Conservation (phyloP, 2,329 filamentous ascomycete species). For the Verticillium dahliae region DNA sequence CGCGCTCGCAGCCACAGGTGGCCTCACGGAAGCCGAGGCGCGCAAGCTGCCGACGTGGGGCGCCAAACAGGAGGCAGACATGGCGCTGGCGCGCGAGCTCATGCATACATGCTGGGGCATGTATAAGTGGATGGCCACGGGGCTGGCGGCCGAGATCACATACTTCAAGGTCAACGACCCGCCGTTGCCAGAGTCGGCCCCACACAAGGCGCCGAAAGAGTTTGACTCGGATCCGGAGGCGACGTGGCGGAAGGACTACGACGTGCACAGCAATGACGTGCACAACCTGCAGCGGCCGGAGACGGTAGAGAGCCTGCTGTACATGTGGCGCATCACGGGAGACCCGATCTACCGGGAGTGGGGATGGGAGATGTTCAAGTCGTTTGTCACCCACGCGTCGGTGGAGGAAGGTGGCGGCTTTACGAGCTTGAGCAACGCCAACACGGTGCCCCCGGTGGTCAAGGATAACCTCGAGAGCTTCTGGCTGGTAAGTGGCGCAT, state of each 20-base stretch:
- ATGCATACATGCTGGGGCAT: constrained; percentile 98
- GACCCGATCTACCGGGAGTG: constrained; percentile 85
- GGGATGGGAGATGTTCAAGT: constrained; percentile 98
- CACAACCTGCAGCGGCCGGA: constrained; percentile 96
- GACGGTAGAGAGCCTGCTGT: constrained; percentile 92
- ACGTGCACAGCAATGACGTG: constrained; percentile 72
- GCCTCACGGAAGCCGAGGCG: constrained; percentile 68
- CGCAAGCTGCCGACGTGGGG: constrained; percentile 68
- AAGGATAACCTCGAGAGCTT: constrained; percentile 98
- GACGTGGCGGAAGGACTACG: constrained; percentile 70
- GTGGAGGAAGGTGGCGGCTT: constrained; percentile 75
- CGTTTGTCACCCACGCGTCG: constrained; percentile 79
- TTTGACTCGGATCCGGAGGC: constrained; percentile 48
- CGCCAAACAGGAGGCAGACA: constrained; percentile 75
- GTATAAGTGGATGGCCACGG: constrained; percentile 85
- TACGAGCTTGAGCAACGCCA: constrained; percentile 72
- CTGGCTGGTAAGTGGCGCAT: constrained; percentile 67
- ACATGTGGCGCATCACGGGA: constrained; percentile 97
- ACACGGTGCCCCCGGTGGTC: constrained; percentile 58
- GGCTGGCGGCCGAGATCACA: constrained; percentile 89
- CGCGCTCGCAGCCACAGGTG: constrained; percentile 78
- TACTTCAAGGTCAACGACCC: constrained; percentile 75
- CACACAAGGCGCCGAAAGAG: constrained; percentile 39
- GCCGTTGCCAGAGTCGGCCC: constrained; percentile 53
- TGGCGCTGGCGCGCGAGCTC: constrained; percentile 79